phyloP scores from a whole-genome alignment of 2,329 filamentous ascomycete genomes.

The Fusarium transvaalense region DNA sequence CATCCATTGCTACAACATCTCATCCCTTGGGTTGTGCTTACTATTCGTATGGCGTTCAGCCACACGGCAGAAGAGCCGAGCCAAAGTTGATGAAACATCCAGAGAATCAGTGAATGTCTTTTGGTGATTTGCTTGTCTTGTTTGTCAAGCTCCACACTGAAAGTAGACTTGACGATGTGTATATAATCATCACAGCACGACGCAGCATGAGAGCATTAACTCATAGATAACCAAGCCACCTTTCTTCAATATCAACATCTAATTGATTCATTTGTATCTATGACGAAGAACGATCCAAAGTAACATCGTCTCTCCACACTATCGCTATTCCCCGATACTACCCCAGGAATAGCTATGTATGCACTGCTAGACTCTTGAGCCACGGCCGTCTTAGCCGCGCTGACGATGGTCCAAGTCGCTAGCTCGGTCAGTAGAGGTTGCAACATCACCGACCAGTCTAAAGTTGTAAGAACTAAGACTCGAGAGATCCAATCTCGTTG shows the following conservation, averaged over 20 bases:
- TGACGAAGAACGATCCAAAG: constrained; percentile 13
- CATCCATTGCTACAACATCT: neutral
- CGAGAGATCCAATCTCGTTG: constrained; percentile 4
- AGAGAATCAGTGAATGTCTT: neutral
- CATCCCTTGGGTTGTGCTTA: constrained; percentile 3
- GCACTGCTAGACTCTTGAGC: neutral
- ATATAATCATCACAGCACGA: too few relatives aligned
- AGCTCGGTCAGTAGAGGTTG: neutral
- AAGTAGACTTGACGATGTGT: neutral
- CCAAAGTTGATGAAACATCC: constrained; percentile 5
- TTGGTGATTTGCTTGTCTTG: neutral
- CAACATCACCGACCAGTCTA: constrained; percentile 12
- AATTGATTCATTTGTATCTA: neutral
- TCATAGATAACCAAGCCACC: neutral
- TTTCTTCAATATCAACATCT: neutral
- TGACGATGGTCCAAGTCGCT: constrained; percentile 9
- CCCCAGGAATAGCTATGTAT: constrained; percentile 2
- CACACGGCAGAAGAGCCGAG: constrained; percentile 27
- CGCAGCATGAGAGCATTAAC: neutral
- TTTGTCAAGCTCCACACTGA: neutral
- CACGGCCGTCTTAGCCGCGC: constrained; percentile 33
- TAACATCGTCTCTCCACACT: constrained; percentile 12
- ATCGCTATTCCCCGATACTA: constrained; percentile 20
- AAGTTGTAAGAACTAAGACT: constrained; percentile 18
- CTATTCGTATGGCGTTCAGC: constrained; percentile 14